phyloP scores from a whole-genome alignment of 768 basidiomycete species.

The Saitozyma podzolica region DNA sequence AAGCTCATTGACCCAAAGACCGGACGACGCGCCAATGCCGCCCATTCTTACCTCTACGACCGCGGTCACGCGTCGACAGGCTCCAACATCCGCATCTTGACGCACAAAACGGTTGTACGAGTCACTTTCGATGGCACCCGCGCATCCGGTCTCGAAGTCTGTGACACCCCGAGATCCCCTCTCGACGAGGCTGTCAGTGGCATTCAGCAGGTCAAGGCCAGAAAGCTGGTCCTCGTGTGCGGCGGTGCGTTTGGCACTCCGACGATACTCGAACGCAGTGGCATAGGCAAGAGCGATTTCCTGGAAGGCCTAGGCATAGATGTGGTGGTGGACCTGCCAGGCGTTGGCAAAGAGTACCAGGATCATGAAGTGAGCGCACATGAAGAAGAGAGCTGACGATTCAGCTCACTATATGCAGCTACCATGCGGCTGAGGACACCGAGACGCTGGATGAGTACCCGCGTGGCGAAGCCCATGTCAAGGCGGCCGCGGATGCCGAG shows the following conservation, averaged over 20 bases:
- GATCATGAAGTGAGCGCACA: constrained; percentile 22
- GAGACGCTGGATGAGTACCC: constrained; percentile 18
- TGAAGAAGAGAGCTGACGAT: neutral
- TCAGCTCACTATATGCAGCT: constrained; percentile 18
- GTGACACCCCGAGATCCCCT: neutral
- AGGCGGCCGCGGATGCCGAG: constrained; percentile 6
- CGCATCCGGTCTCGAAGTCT: constrained; percentile 14
- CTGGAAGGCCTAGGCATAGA: constrained; percentile 28
- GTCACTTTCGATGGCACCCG: constrained; percentile 3
- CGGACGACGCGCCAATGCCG: constrained; percentile 17
- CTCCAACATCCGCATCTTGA: constrained; percentile 12
- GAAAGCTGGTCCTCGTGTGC: constrained; percentile 39
- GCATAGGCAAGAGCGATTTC: constrained; percentile 27
- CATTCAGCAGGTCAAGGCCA: constrained; percentile 18
- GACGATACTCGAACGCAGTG: constrained; percentile 39
- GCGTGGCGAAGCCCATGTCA: neutral
- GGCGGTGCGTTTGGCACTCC: constrained; percentile 38
- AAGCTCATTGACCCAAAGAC: constrained; percentile 17
- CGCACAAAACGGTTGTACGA: constrained; percentile 8
- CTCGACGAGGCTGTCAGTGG: neutral
- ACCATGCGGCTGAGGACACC: constrained; percentile 10
- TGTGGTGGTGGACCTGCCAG: constrained; percentile 24
- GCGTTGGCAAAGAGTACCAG: constrained; percentile 21
- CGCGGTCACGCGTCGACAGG: neutral
- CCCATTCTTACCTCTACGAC: constrained; percentile 13